phyloP scores from a whole-genome alignment of 2,329 filamentous ascomycete species.

The Delphinella strobiligena region DNA sequence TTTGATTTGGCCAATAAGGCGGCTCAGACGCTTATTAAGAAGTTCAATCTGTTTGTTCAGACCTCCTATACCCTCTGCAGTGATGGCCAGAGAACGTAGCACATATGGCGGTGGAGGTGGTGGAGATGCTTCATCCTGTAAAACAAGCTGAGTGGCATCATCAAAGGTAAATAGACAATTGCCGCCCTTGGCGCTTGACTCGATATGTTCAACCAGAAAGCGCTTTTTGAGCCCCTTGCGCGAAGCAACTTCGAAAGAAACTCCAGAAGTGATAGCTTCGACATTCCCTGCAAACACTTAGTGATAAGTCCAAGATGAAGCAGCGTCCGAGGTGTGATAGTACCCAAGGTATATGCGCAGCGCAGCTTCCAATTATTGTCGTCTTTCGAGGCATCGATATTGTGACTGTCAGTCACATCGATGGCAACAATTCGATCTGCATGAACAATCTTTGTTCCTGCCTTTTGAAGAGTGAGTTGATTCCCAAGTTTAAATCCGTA shows the following conservation, averaged over 20 bases:
- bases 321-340: constrained; percentile 5
- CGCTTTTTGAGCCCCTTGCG: constrained; percentile 45
- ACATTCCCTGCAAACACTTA: constrained; percentile 37
- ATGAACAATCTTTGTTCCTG: constrained; percentile 38
- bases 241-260: constrained; percentile 54
- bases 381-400: constrained; percentile 16
- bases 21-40: constrained; percentile 53
- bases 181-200: constrained; percentile 15
- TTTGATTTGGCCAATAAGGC: constrained; percentile 18
- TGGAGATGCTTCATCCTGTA: constrained; percentile 10
- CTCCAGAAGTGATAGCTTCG: constrained; percentile 57
- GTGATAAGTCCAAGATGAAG: no score
- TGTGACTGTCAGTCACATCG: constrained; percentile 34
- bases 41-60: constrained; percentile 50
- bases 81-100: constrained; percentile 17
- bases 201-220: constrained; percentile 50
- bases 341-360: constrained; percentile 19
- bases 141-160: constrained; percentile 18
- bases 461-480: constrained; percentile 48
- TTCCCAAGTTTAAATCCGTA: constrained; percentile 64
- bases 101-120: neutral
- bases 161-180: constrained; percentile 10
- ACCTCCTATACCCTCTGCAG: constrained; percentile 49
- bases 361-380: constrained; percentile 24
- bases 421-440: constrained; percentile 48